Evolutionary conservation across 179 eudicot genomes (phyloP).

Genomic region (Sideroxylon spinosum): DNA sequence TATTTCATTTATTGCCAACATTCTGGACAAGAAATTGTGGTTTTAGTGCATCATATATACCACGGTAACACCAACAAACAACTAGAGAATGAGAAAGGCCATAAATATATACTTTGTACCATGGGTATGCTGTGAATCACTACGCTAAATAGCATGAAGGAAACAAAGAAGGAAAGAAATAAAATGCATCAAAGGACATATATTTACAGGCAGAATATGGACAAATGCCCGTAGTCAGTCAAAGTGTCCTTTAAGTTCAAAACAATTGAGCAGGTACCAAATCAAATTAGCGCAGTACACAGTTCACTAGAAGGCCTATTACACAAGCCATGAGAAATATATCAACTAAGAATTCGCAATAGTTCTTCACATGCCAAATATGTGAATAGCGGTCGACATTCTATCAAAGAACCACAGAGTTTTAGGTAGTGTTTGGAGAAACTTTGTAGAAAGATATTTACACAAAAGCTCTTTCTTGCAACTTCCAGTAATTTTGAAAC

Average conservation of each 20-base stretch:
- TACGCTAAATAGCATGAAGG: constrained; percentile 7
- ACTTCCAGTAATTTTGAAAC: too few relatives aligned
- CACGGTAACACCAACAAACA: not conserved
- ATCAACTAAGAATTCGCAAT: not conserved
- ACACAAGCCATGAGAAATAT: not conserved
- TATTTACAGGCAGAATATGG: not conserved
- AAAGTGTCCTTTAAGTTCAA: not conserved
- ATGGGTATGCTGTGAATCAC: not conserved
- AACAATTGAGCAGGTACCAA: not conserved
- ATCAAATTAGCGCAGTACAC: not conserved
- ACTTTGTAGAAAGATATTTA: too few relatives aligned
- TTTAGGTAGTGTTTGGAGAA: too few relatives aligned
- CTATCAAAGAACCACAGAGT: not conserved
- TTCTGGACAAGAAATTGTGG: too few relatives aligned
- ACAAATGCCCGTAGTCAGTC: not conserved
- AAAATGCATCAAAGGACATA: not conserved
- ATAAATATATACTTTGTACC: not conserved
- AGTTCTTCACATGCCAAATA: constrained; percentile 3
- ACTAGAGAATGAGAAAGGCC: not conserved
- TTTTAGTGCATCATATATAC: not conserved
- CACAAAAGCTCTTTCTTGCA: too few relatives aligned
- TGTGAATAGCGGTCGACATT: not conserved
- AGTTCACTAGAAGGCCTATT: not conserved
- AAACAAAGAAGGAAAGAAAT: not conserved
- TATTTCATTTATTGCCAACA: not conserved